Conservation (phyloP, 768 basidiomycete genomes). For the Mycena chlorophos region DNA sequence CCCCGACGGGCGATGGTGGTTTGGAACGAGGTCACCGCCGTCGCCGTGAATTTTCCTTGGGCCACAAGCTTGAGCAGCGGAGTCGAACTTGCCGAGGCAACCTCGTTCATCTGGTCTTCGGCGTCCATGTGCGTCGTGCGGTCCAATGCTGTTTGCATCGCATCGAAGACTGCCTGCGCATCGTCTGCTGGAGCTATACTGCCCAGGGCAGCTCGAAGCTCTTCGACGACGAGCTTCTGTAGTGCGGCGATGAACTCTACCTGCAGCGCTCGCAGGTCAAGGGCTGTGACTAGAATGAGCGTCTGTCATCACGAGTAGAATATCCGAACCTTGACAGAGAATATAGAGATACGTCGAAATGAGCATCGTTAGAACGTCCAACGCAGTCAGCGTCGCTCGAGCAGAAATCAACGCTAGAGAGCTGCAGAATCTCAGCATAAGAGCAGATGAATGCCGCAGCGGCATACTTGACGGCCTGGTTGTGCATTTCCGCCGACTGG, state of each 20-base stretch:
- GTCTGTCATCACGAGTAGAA: neutral
- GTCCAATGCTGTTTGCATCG: constrained; percentile 59
- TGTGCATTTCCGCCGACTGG: constrained; percentile 84
- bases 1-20: constrained; percentile 49
- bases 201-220: constrained; percentile 48
- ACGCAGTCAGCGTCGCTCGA: constrained; percentile 73
- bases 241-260: constrained; percentile 54
- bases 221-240: constrained; percentile 47
- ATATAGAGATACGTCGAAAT: constrained; percentile 74
- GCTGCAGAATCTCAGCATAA: neutral
- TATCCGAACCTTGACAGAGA: constrained; percentile 57
- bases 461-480: constrained; percentile 78
- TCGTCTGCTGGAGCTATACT: constrained; percentile 32
- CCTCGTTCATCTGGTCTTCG: constrained; percentile 60
- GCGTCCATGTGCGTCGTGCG: constrained; percentile 71
- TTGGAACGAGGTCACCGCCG: constrained; percentile 55
- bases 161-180: constrained; percentile 42
- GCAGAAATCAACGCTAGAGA: constrained; percentile 55
- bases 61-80: constrained; percentile 48
- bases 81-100: constrained; percentile 57
- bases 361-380: constrained; percentile 76
- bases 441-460: neutral
- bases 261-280: constrained; percentile 78
- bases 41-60: constrained; percentile 34
- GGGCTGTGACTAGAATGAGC: constrained; percentile 28